phyloP scores from a whole-genome alignment of 768 basidiomycete species.

The Lyophyllum atratum region DNA sequence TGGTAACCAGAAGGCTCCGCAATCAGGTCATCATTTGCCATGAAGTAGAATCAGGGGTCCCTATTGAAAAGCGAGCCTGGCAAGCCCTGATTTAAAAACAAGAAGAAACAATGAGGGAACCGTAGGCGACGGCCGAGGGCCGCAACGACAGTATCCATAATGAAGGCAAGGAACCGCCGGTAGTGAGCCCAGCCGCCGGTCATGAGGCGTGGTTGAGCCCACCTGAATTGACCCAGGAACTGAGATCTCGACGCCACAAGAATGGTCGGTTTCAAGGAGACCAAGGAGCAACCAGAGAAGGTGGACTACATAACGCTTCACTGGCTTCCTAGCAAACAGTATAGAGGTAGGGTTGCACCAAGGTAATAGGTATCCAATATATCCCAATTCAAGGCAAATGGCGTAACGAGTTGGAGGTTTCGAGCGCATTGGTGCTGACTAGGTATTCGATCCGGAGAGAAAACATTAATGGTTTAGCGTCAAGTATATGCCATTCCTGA shows the following conservation, averaged over 20 bases:
- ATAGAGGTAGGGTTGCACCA: not conserved
- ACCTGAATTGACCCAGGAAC: not conserved
- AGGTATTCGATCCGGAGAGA: not conserved
- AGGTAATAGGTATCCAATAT: not conserved
- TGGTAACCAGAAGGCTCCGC: not conserved
- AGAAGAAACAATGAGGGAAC: not conserved
- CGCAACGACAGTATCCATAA: constrained; percentile 1
- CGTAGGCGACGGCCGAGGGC: not conserved
- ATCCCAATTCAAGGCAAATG: not conserved
- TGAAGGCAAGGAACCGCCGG: constrained; percentile 16
- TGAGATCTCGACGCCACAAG: not conserved
- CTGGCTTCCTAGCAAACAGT: not conserved
- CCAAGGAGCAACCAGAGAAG: not conserved
- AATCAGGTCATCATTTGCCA: not conserved
- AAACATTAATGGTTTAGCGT: constrained; percentile 4
- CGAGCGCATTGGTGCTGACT: not conserved
- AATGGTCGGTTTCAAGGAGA: not conserved
- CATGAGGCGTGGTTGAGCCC: not conserved
- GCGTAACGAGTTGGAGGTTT: not conserved
- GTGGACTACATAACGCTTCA: not conserved
- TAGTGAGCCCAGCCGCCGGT: constrained; percentile 17
- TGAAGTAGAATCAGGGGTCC: not conserved
- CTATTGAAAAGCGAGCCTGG: not conserved
- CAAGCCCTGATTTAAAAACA: not conserved
- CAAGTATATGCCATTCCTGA: not conserved